These are phyloP conservation scores for Angomonas ambiguus DNA, from an alignment of 208 protist species.

Conservation along the genomic window DNA sequence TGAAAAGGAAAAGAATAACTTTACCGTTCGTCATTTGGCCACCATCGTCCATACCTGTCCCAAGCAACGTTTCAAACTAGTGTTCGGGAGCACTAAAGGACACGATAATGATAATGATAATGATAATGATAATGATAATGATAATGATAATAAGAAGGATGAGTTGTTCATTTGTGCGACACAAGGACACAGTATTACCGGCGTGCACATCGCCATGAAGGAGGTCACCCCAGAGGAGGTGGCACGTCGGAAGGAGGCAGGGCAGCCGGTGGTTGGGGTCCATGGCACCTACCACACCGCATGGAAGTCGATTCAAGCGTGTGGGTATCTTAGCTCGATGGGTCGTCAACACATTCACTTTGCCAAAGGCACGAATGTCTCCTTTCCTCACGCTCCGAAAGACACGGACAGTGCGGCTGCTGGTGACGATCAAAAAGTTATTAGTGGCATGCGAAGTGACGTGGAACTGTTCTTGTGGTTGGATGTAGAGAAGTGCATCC, in stretches of 20 bases:
- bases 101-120: too few relatives aligned
- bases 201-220: slow-evolving; percentile 48
- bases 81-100: too few relatives aligned
- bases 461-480: slow-evolving; percentile 77
- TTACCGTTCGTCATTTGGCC: too few relatives aligned
- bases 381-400: not conserved
- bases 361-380: slow-evolving; percentile 49
- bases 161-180: slow-evolving; percentile 66
- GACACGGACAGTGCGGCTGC: not conserved
- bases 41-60: too few relatives aligned
- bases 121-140: not conserved
- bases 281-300: slow-evolving; percentile 79
- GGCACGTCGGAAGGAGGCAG: not conserved
- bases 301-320: slow-evolving; percentile 48
- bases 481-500: slow-evolving; percentile 48
- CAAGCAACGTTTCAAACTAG: too few relatives aligned
- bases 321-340: slow-evolving; percentile 84
- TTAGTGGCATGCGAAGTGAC: slow-evolving; percentile 78
- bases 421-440: slow-evolving; percentile 39
- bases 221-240: slow-evolving; percentile 38
- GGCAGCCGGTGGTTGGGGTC: slow-evolving; percentile 31
- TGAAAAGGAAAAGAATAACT: too few relatives aligned
- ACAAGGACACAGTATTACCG: slow-evolving; percentile 79
- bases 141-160: not conserved
- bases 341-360: slow-evolving; percentile 88